Percentiles rank a stretch among this genome's conserved stretches.
These are phyloP conservation scores for Parascedosporium putredinis DNA, from an alignment of 2,329 filamentous ascomycete genomes.

Conservation along the genomic window DNA sequence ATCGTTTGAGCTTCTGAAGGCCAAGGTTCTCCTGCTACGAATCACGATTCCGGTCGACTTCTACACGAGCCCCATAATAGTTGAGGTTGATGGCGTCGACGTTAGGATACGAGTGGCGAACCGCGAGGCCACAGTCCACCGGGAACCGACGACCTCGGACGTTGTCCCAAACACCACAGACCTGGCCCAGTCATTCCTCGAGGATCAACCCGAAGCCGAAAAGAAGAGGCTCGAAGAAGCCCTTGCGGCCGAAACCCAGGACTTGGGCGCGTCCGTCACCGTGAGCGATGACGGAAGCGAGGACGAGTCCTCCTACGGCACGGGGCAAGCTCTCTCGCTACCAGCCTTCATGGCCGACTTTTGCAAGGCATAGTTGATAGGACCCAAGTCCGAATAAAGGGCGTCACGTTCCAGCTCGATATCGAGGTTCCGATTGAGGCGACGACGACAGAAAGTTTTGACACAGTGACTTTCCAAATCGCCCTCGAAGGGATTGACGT, in stretches of 20 bases:
- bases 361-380: slow-evolving; percentile 66
- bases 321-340: slow-evolving; percentile 57
- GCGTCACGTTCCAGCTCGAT: slow-evolving; percentile 57
- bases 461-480: slow-evolving; percentile 54
- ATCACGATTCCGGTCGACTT: slow-evolving; percentile 82
- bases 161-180: slow-evolving; percentile 59
- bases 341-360: slow-evolving; percentile 63
- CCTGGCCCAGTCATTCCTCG: slow-evolving; percentile 68
- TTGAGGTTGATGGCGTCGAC: slow-evolving; percentile 74
- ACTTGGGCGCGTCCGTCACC: slow-evolving; percentile 49
- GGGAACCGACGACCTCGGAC: slow-evolving; percentile 16
- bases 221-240: slow-evolving; percentile 59
- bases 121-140: not conserved
- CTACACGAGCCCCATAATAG: slow-evolving; percentile 69
- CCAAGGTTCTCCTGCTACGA: slow-evolving; percentile 64
- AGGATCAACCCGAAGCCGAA: slow-evolving; percentile 56
- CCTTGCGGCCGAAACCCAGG: slow-evolving; percentile 50
- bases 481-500: slow-evolving; percentile 54
- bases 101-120: slow-evolving; percentile 49
- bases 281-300: slow-evolving; percentile 53
- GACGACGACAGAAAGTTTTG: slow-evolving; percentile 28
- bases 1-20: slow-evolving; percentile 59
- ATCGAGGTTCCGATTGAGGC: slow-evolving; percentile 43
- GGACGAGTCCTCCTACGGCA: slow-evolving; percentile 53
- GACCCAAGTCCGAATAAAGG: slow-evolving; percentile 53